phyloP scores from a whole-genome alignment of 148 eudicot species.

The Chenopodium formosanum region DNA sequence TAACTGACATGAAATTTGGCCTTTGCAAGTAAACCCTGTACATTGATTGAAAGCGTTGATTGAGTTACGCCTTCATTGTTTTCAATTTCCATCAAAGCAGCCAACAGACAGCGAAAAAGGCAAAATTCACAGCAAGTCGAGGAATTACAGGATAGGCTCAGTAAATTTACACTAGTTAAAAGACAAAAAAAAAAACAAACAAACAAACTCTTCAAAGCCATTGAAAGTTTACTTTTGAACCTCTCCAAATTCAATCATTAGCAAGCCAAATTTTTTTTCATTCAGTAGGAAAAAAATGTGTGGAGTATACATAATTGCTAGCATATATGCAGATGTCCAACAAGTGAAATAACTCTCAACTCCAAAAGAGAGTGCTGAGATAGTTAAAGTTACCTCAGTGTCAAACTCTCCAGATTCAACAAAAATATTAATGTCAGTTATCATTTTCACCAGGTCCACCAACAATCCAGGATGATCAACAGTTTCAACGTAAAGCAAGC shows the following conservation, averaged over 20 bases:
- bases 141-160: background rate
- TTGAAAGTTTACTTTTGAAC: background rate
- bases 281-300: background rate
- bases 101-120: background rate
- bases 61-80: background rate
- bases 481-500: constrained; percentile 78
- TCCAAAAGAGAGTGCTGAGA: background rate
- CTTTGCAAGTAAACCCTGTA: constrained; percentile 84
- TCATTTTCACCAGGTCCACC: constrained; percentile 84
- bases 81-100: background rate
- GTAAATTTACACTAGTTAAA: background rate
- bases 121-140: background rate
- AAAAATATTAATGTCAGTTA: constrained; percentile 66
- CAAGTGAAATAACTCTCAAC: background rate
- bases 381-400: constrained; percentile 61
- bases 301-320: background rate
- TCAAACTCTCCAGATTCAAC: constrained; percentile 96
- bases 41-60: background rate
- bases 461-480: constrained; percentile 89
- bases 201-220: too few relatives aligned
- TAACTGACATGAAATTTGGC: constrained; percentile 91
- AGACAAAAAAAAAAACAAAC: too few relatives aligned
- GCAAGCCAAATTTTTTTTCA: background rate
- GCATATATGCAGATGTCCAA: background rate
- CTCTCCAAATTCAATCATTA: background rate